Evolutionary conservation across 257 asterid species (phyloP).

Genomic region (Jaltomata sinuosa): DNA sequence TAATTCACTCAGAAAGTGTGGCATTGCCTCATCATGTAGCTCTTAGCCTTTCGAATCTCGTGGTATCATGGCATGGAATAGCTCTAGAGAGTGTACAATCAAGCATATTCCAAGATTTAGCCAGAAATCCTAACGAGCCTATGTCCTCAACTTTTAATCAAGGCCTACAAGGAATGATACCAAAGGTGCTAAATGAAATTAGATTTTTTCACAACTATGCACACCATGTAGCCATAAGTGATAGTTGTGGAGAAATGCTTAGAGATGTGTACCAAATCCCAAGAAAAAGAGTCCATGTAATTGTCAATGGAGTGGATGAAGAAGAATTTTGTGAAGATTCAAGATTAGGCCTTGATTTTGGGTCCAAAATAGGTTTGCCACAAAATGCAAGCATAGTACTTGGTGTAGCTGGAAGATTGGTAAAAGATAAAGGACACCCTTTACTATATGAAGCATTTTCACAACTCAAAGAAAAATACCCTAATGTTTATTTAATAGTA

Average conservation of each 20-base stretch:
- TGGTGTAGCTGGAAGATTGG: constrained; percentile 86
- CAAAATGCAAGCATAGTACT: constrained; percentile 60
- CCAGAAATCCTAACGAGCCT: constrained; percentile 37
- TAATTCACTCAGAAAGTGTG: constrained; percentile 86
- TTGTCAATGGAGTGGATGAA: constrained; percentile 72
- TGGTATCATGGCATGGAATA: constrained; percentile 91
- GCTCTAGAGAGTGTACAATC: constrained; percentile 88
- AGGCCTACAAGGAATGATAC: constrained; percentile 57
- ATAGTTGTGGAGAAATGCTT: constrained; percentile 87
- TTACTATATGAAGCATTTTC: constrained; percentile 69
- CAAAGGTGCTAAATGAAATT: constrained; percentile 68
- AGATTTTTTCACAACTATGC: constrained; percentile 67
- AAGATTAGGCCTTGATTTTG: constrained; percentile 29
- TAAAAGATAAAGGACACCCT: constrained; percentile 91
- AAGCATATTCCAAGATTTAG: constrained; percentile 63
- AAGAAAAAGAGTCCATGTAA: constrained; percentile 59
- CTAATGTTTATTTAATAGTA: constrained; percentile 55
- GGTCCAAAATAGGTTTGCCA: constrained; percentile 59
- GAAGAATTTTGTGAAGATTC: constrained; percentile 50
- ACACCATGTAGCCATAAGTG: constrained; percentile 86
- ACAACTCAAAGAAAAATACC: constrained; percentile 31
- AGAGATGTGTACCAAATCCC: constrained; percentile 89
- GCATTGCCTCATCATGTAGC: constrained; percentile 72
- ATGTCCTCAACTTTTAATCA: constrained; percentile 43
- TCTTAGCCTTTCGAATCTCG: constrained; percentile 40